Conservation (phyloP, 2,329 filamentous ascomycete species). For the Zymoseptoria tritici region DNA sequence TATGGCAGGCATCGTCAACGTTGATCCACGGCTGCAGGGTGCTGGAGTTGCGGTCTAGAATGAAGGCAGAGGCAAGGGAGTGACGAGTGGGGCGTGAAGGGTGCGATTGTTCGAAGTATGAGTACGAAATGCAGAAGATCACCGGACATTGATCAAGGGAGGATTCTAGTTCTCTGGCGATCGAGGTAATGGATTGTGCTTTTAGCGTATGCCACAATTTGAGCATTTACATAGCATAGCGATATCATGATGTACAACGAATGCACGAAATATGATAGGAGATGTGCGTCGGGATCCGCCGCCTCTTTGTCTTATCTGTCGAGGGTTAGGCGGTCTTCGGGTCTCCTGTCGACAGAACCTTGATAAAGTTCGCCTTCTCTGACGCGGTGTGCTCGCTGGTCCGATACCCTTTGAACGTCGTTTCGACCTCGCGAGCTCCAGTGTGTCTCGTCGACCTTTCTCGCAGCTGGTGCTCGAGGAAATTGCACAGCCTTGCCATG, state of each 20-base stretch:
- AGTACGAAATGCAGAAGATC: background rate
- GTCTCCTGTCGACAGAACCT: background rate
- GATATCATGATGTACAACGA: background rate
- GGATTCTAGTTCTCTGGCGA: background rate
- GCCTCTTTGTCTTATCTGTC: background rate
- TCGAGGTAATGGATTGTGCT: background rate
- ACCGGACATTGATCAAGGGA: background rate
- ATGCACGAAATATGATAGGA: background rate
- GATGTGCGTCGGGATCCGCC: background rate
- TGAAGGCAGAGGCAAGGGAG: background rate
- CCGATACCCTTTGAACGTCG: background rate
- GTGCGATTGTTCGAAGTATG: background rate
- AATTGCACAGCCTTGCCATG: background rate
- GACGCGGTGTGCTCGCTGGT: background rate
- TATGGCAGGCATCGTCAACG: background rate
- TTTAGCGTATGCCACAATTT: background rate
- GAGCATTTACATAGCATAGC: background rate
- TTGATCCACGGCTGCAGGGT: background rate
- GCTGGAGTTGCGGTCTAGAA: background rate
- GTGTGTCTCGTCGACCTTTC: background rate
- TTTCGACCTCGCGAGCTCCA: background rate
- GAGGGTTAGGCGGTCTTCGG: background rate
- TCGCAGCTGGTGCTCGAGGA: background rate
- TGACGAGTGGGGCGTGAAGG: background rate
- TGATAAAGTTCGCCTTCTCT: background rate